Base-by-base conservation (phyloP, 1,284 basidiomycete genomes). In the Fomes fomentarius region DNA sequence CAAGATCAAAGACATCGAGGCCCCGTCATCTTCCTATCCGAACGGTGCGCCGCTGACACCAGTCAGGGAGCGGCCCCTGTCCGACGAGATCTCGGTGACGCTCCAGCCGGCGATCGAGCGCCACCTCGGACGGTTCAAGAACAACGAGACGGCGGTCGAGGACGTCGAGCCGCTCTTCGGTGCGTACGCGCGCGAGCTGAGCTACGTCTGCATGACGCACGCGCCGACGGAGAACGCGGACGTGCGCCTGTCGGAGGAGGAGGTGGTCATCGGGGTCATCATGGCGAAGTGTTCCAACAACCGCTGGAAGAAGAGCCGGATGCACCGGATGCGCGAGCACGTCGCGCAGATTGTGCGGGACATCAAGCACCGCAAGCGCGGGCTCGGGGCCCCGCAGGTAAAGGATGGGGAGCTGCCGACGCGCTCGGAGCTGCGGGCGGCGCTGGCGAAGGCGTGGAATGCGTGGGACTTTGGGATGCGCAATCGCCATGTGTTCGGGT, bases 211-310 rank as follows among this genome's bases (percentile, higher is more conserved):
- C 63, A 69, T 76, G 25, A 87, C 84, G 2, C 87, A 89, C 66
- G 82, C 87, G 1, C 69, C 91, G 22, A 80, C 85, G 8, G 79
- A 81, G 47, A 72, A 74, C 19, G 75, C 81, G 9, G 83, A 80
- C 17, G 76, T 76, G 24, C 73, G 75, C 19, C 74, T 93, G 37
- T 69, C 78, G 4, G 91, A 92, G 65, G 85, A 87, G 54, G 91
- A 93, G 64, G 76, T 90, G 26, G 82, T 89, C 2, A 70, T 85
- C 12, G 88, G 89, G 12, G 84, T 84, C 2, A 92, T 93, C 57
- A 70, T 89, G 34, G 85, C 84, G 0, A 83, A 83, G 46, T 73
- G 69, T 49, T 64, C 80, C 3, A 82, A 89, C 60, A 78, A 73
- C 52, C 72, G 84, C 30, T 85, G 80, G 76, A 74, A 87, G 57